Conservation (phyloP, 441 rosid species). For the Geranium incanum region DNA sequence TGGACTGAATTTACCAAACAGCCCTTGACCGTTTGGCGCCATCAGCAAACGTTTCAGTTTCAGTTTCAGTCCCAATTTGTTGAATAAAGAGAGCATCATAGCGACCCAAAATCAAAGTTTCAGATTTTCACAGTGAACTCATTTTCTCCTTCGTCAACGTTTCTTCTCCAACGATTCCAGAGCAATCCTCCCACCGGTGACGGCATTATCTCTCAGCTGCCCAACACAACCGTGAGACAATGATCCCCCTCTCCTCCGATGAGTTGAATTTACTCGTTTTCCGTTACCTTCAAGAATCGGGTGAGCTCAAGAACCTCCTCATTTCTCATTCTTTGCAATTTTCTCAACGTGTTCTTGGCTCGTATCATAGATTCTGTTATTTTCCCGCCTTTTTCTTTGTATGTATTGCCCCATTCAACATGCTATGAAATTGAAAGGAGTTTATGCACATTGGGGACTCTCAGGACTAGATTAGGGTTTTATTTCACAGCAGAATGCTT, state of each 20-base stretch:
- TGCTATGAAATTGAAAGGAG: background rate
- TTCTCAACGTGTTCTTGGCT: background rate
- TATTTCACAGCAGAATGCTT: background rate
- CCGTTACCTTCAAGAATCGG: slow-evolving; percentile 95
- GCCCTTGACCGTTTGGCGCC: too few relatives aligned
- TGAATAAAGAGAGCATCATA: too few relatives aligned
- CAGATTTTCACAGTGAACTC: too few relatives aligned
- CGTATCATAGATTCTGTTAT: background rate
- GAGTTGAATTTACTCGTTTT: slow-evolving; percentile 84
- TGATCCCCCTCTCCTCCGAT: slow-evolving; percentile 68
- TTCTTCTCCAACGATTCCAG: too few relatives aligned
- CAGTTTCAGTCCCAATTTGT: too few relatives aligned
- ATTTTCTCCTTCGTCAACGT: too few relatives aligned
- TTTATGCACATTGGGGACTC: background rate
- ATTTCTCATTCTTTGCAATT: background rate
- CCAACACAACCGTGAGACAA: slow-evolving; percentile 17
- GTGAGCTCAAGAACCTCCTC: slow-evolving; percentile 26
- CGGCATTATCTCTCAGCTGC: too few relatives aligned
- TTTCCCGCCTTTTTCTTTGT: background rate
- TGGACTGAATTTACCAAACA: too few relatives aligned
- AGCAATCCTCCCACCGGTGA: too few relatives aligned
- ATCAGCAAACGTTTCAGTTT: too few relatives aligned
- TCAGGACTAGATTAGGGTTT: slow-evolving; percentile 2
- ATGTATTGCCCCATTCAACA: background rate
- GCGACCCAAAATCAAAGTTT: too few relatives aligned